Conservation (phyloP, 1,139 yeast species). For the Yamadazyma conglobata region DNA sequence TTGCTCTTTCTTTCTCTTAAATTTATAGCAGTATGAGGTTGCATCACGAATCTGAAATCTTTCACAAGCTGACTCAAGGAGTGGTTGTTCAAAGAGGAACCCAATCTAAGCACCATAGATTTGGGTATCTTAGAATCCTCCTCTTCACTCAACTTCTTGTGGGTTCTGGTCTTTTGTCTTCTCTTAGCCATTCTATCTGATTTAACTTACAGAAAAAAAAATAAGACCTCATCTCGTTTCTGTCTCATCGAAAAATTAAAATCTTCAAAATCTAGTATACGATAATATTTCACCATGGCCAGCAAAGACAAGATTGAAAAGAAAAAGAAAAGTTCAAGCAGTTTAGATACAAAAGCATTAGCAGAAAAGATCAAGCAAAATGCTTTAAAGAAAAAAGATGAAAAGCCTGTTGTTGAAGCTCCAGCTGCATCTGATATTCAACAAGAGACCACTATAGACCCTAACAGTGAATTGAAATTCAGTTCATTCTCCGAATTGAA, state of each 20-base stretch:
- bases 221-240: conserved; percentile 9
- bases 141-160: conserved; percentile 62
- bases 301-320: conserved; percentile 6
- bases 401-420: conserved; percentile 1
- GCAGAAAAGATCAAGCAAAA: conserved; percentile 54
- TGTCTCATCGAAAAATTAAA: conserved; percentile 1
- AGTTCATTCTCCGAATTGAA: conserved; percentile 49
- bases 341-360: conserved; percentile 21
- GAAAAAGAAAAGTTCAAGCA: conserved; percentile 1
- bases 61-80: conserved; percentile 78
- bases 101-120: conserved; percentile 90
- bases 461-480: conserved; percentile 30
- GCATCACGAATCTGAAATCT: conserved; percentile 89
- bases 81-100: conserved; percentile 74
- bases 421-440: conserved; percentile 1
- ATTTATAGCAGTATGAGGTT: conserved; percentile 92
- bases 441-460: conserved; percentile 17
- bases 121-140: conserved; percentile 75
- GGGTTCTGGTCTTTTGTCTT: conserved; percentile 79
- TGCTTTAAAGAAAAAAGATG: conserved; percentile 34
- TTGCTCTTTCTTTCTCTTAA: conserved; percentile 84
- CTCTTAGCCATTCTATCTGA: conserved; percentile 38
- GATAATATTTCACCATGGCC: conserved; percentile 1
- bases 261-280: neutral
- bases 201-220: neutral